Evolutionary conservation across 1,284 basidiomycete genomes (phyloP), one percentile per base, ranked within the genome.

Genomic region (Cryptococcus sp.): DNA sequence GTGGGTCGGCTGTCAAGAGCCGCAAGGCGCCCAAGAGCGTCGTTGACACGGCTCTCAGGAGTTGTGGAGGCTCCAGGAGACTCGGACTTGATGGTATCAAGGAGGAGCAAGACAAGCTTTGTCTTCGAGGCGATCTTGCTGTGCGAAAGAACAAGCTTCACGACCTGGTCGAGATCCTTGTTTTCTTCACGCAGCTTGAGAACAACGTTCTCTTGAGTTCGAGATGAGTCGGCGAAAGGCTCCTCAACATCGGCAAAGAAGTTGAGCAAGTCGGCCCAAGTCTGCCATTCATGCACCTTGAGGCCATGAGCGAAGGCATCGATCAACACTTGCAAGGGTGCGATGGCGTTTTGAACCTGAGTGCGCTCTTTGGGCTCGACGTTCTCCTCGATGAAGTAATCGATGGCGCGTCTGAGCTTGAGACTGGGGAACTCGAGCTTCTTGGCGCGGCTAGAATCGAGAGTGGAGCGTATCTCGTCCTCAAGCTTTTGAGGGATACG

Each of bases 91-190:
- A 96, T 84, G 66, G 93, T 85, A 68, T 98, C 93, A 46, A 99
- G 83, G 45, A 99, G 81, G 16, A 86, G 84, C 54, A 94, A 83
- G 54, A 97, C 83, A 47, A 99, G 84, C 69, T 90, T 92, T 67
- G 88, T 88, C 83, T 99, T 99, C 80, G 89, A 88, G 67, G 89
- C 88, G 19, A 92, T 91, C 80, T 94, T 96, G 80, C 91, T 90
- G 80, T 99, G 96, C 66, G 95, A 96, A 54, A 97, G 84, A 25
- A 97, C 92, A 41, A 95, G 82, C 52, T 84, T 84, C 50, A 89
- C 88, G 29, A 94, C 95, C 69, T 89, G 87, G 78, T 96, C 93
- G 38, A 98, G 86, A 68, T 95, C 91, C 79, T 96, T 94, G 82
- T 94, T 80, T 71, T 93, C 88, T 58, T 98, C 93, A 59, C 96